Evolutionary conservation across 768 basidiomycete species (phyloP).

Genomic region (Lactarius tabidus): DNA sequence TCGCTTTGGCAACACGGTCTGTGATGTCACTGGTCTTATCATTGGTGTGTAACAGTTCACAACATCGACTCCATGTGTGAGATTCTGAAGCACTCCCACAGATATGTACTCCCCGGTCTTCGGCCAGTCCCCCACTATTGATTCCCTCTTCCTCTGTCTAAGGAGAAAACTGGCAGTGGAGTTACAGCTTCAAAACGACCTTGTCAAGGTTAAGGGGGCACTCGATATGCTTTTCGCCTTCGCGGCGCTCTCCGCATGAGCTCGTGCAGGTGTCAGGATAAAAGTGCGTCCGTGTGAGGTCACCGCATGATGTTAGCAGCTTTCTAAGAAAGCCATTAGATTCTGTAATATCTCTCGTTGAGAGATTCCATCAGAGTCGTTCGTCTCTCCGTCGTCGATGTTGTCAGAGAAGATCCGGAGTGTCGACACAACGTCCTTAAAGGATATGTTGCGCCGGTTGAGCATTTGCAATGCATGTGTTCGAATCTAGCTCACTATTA

Average conservation of each 20-base stretch:
- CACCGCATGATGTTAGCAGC: slow-evolving; percentile 29
- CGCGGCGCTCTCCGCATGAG: slow-evolving; percentile 36
- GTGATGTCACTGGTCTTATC: slow-evolving; percentile 73
- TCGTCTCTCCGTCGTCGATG: slow-evolving; percentile 50
- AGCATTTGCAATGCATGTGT: slow-evolving; percentile 75
- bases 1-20: slow-evolving; percentile 86
- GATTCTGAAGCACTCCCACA: slow-evolving; percentile 33
- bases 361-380: slow-evolving; percentile 39
- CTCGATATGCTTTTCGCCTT: slow-evolving; percentile 86
- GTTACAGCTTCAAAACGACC: slow-evolving; percentile 81
- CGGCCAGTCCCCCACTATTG: slow-evolving; percentile 93
- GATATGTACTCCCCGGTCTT: slow-evolving; percentile 90
- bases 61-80: neutral
- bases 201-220: slow-evolving; percentile 78
- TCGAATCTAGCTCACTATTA: slow-evolving; percentile 53
- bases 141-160: slow-evolving; percentile 75
- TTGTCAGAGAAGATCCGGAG: slow-evolving; percentile 71
- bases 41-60: slow-evolving; percentile 56
- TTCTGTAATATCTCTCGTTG: slow-evolving; percentile 67
- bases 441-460: slow-evolving; percentile 61
- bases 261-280: slow-evolving; percentile 15
- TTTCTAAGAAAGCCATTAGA: slow-evolving; percentile 59
- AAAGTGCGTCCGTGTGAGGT: slow-evolving; percentile 23
- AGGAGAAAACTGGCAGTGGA: slow-evolving; percentile 84
- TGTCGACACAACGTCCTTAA: slow-evolving; percentile 67